Evolutionary conservation across 441 rosid genomes (phyloP).

Genomic region (Gossypium laxum): DNA sequence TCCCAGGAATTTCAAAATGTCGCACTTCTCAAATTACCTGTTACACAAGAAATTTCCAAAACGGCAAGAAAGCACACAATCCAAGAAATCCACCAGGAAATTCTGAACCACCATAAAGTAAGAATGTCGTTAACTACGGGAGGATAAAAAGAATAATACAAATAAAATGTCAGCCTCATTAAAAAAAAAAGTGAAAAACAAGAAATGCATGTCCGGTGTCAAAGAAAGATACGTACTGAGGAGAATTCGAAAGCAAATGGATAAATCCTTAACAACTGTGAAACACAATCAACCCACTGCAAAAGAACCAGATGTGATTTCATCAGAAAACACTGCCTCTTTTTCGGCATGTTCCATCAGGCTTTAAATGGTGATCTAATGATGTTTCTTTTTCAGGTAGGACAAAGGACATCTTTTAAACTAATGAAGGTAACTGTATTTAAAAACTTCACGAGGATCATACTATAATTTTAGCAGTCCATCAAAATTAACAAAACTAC

Average conservation of each 20-base stretch:
- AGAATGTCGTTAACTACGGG: constrained; percentile 8
- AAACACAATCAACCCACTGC: constrained; percentile 99
- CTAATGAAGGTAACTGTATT: not conserved
- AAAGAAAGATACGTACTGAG: constrained; percentile 46
- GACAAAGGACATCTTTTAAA: not conserved
- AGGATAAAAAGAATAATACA: constrained; percentile 4
- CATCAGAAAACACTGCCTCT: not conserved
- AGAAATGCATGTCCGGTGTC: not conserved
- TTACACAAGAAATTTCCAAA: constrained; percentile 95
- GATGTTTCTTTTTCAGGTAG: not conserved
- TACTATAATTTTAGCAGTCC: not conserved
- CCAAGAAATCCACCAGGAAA: constrained; percentile 89
- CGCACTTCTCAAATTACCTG: constrained; percentile 37
- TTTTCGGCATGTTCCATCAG: not conserved
- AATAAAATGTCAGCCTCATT: not conserved
- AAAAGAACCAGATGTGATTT: constrained; percentile 20
- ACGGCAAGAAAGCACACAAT: constrained; percentile 79
- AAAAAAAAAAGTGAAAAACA: not conserved
- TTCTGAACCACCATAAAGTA: constrained; percentile 43
- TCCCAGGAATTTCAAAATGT: not conserved
- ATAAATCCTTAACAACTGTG: constrained; percentile 86
- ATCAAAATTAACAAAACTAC: not conserved
- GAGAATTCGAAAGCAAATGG: constrained; percentile 96
- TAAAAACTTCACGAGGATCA: not conserved
- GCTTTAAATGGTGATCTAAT: not conserved